Conservation (phyloP, 2,329 filamentous ascomycete genomes). For the Ceratocystis colombiana region DNA sequence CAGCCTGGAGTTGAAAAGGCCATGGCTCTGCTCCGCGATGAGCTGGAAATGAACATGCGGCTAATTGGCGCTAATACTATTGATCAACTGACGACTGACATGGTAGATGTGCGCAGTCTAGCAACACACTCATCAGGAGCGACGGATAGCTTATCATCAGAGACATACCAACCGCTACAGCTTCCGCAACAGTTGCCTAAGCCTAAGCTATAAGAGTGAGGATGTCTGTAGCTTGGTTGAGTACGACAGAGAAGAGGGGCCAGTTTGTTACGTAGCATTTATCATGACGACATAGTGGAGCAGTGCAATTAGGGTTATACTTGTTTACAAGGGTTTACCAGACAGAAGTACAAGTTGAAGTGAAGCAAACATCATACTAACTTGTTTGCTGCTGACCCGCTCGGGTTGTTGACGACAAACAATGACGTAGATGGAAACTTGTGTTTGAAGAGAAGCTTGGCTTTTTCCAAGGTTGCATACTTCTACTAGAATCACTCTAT, state of each 20-base stretch:
- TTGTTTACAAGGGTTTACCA: neutral
- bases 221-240: neutral
- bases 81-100: slow-evolving; percentile 64
- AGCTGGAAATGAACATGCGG: slow-evolving; percentile 99
- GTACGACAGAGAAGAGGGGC: neutral
- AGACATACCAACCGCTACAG: slow-evolving; percentile 46
- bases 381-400: neutral
- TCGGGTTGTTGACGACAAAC: neutral
- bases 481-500: neutral
- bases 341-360: neutral
- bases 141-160: slow-evolving; percentile 39
- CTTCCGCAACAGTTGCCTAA: slow-evolving; percentile 42
- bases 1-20: slow-evolving; percentile 77
- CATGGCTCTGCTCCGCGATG: slow-evolving; percentile 86
- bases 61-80: slow-evolving; percentile 70
- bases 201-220: slow-evolving; percentile 38
- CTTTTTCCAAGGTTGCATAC: too few relatives aligned
- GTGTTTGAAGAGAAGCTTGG: too few relatives aligned
- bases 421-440: slow-evolving; percentile 4
- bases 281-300: slow-evolving; percentile 6
- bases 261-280: neutral
- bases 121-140: slow-evolving; percentile 43
- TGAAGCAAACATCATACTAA: neutral
- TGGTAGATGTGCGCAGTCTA: slow-evolving; percentile 70
- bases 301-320: neutral